Evolutionary conservation across 768 basidiomycete species (phyloP), one percentile per base, ranked within the genome.

Genomic region (Tulasnella sp.): DNA sequence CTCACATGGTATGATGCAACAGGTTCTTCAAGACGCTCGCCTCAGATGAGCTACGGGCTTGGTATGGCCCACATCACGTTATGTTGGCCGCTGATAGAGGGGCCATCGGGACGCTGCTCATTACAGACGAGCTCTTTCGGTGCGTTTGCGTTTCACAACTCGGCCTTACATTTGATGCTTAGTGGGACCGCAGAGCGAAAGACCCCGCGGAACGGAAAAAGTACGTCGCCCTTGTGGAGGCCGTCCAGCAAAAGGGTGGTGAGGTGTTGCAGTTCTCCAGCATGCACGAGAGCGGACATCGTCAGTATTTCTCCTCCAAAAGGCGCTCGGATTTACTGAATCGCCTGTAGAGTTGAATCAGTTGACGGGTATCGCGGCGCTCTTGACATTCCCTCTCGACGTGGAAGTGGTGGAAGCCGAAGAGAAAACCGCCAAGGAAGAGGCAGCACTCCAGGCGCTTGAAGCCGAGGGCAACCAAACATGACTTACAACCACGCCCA

Each of bases 21-120:
- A 97, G 93, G 63, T 99, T 99, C 72, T 92, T 92, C 73, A 99
- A 97, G 69, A 98, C 93, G 91, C 78, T 98, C 27, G 90, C 85
- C 0, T 77, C 77, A 1, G 93, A 99, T 63, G 93, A 97, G 68
- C 82, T 93, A 74, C 78, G 96, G 54, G 96, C 96, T 4, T 99
- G 96, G 96, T 99, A 99, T 68, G 96, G 94, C 1, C 89, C 93
- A 11, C 83, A 88, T 48, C 96, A 99, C 69, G 96, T 99, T 55
- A 74, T 77, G 49, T 76, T 96, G 19, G 96, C 96, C 3, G 84
- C 88, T 34, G 88, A 93, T 65, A 77, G 96, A 48, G 93, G 92
- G 0, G 96, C 96, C 0, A 82, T 98, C 39, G 92, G 92, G 14
- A 91, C 90, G 2, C 75, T 99, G 25, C 74, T 99, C 52, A 98